Conservation (phyloP, 2,329 filamentous ascomycete species). For the Trichoderma lentiforme region DNA sequence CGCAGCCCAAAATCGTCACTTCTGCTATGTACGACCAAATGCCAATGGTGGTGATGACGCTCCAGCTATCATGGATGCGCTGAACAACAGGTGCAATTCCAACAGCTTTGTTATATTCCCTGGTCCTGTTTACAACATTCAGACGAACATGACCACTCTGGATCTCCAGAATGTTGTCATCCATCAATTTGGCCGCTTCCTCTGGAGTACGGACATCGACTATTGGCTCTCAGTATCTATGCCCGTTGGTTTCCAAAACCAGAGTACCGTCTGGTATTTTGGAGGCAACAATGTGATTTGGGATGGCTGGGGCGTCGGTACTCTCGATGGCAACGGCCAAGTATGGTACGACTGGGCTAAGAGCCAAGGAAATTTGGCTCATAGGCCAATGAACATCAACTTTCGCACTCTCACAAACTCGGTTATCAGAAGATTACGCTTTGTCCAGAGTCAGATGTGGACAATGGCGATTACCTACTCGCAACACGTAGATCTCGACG, state of each 20-base stretch:
- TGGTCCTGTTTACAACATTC: slow-evolving; percentile 35
- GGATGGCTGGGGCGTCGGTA: slow-evolving; percentile 49
- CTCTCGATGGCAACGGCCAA: slow-evolving; percentile 58
- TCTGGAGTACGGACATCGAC: slow-evolving; percentile 44
- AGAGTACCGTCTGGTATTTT: slow-evolving; percentile 52
- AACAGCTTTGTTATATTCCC: slow-evolving; percentile 33
- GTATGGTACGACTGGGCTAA: slow-evolving; percentile 54
- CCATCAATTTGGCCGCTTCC: slow-evolving; percentile 38
- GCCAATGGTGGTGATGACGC: slow-evolving; percentile 31
- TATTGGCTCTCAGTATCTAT: slow-evolving; percentile 53
- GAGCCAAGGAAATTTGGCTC: slow-evolving; percentile 43
- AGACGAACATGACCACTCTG: slow-evolving; percentile 34
- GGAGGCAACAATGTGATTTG: slow-evolving; percentile 51
- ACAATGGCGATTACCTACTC: slow-evolving; percentile 52
- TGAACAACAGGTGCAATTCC: slow-evolving; percentile 30
- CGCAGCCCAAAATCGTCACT: slow-evolving; percentile 22
- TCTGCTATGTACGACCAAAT: slow-evolving; percentile 31
- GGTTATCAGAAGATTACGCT: slow-evolving; percentile 45
- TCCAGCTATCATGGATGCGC: slow-evolving; percentile 30
- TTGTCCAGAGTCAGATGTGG: slow-evolving; percentile 60
- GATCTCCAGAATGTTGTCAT: slow-evolving; percentile 39
- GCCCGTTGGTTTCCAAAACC: slow-evolving; percentile 53
- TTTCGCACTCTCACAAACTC: slow-evolving; percentile 44
- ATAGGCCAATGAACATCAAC: slow-evolving; percentile 52
- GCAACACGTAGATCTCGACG: slow-evolving; percentile 43